phyloP scores from a whole-genome alignment of 805 yeast genomes.

The Saccharomycopsis synnaedendra region DNA sequence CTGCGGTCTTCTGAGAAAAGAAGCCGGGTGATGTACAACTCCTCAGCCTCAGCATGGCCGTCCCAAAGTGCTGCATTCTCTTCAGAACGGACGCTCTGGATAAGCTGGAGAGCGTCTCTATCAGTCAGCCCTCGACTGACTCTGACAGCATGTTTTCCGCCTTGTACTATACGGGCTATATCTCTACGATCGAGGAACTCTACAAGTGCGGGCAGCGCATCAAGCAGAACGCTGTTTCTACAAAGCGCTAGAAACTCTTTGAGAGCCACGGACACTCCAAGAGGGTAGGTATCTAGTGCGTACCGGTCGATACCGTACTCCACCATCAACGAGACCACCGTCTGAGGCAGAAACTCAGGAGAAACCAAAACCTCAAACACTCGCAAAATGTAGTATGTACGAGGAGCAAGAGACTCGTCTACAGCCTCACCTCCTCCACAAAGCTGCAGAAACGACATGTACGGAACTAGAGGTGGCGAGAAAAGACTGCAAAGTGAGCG shows the following conservation, averaged over 20 bases:
- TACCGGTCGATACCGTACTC: constrained; percentile 39
- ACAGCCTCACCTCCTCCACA: constrained; percentile 49
- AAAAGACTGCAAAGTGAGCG: constrained; percentile 44
- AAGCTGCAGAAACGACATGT: constrained; percentile 54
- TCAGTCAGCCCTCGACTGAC: neutral
- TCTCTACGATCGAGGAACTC: constrained; percentile 62
- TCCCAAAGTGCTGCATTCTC: constrained; percentile 54
- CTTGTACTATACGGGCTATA: constrained; percentile 24
- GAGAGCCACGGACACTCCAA: constrained; percentile 59
- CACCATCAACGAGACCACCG: constrained; percentile 51
- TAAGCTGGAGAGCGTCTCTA: constrained; percentile 32
- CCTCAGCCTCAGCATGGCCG: constrained; percentile 58
- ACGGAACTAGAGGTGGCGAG: constrained; percentile 35
- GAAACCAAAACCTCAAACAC: constrained; percentile 56
- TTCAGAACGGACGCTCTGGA: constrained; percentile 28
- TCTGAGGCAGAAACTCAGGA: constrained; percentile 35
- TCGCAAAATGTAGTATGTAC: constrained; percentile 46
- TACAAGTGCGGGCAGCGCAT: constrained; percentile 30
- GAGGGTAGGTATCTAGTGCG: constrained; percentile 59
- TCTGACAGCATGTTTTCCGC: neutral
- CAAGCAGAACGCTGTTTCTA: constrained; percentile 34
- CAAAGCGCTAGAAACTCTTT: constrained; percentile 45
- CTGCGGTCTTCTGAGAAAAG: constrained; percentile 73
- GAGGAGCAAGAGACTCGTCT: constrained; percentile 53
- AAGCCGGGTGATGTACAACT: constrained; percentile 53